Evolutionary conservation across 225 moss, liverwort and hornwort genomes (phyloP), one percentile per base, ranked within the genome.

Genomic region (Physcomitrellopsis africana): DNA sequence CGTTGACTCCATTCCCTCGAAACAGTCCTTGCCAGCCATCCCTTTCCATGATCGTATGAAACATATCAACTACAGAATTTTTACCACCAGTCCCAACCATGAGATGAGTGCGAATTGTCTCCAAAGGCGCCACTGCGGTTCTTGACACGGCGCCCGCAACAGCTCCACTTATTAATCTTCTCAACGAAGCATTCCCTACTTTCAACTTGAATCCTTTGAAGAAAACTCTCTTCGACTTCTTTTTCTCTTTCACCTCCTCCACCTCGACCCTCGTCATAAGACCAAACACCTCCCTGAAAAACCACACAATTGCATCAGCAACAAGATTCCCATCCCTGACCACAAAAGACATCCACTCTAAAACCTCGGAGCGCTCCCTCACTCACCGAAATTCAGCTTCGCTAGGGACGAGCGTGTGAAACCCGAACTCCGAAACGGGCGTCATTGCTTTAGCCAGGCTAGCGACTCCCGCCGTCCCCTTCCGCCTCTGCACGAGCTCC

Each of bases 21-120:
- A 97, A 97, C 62, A 97, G 69, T 2, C 97, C 97, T 79, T 83
- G 86, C 97, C 94, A 97, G n/a, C 97, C 97, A 52, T 97, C 97
- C 37, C 84, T 77, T 41, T 84, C 70, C 85, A 94, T 87, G 41
- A 97, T 94, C 61, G 87, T 79, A 13, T 84, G 60, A 65, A 94
- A 90, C 76, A 97, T 95, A 17, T 68, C 61, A 8, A 47, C 46
- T 7, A 93, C 87, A 55, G 84, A 85, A 2, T 72, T 72, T 41
- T 86, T 86, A 42, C 89, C 85, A 17, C 90, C 73, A 62, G 82
- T 89, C 26, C 94, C 94, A 5, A 97, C 97, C 97, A 97, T 97
- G 29, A 97, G 60, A 76, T 94, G 94, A 60, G 97, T 97, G 61
- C 97, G 84, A 58, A 97, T 91, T 8, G 97, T 97, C 82, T 97